A percentile compares a stretch with the other conserved stretches of the same genome.
phyloP scores from a whole-genome alignment of 352 stramenopile genomes.

The Nothophytophthora sp. region DNA sequence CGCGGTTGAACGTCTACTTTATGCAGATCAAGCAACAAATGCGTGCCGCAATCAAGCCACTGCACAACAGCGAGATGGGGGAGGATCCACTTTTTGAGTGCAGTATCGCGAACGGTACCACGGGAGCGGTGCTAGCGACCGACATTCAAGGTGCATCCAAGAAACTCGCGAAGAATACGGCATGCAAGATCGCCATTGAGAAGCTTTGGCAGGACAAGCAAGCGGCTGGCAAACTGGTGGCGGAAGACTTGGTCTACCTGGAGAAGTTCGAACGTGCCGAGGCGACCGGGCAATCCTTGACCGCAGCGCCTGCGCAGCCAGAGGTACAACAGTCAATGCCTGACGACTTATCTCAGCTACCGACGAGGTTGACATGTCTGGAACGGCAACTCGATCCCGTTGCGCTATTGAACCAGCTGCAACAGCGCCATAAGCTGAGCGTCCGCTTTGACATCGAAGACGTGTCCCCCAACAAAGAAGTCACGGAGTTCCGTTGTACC shows the following conservation, averaged over 20 bases:
- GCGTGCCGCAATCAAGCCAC: constrained; percentile 39
- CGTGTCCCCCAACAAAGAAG: constrained; percentile 35
- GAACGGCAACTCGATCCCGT: constrained; percentile 49
- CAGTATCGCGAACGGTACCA: constrained; percentile 42
- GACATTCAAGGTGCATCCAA: constrained; percentile 65
- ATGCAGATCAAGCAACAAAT: constrained; percentile 66
- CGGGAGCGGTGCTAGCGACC: constrained; percentile 37
- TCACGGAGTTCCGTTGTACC: constrained; percentile 53
- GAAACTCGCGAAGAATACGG: constrained; percentile 72
- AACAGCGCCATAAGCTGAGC: constrained; percentile 38
- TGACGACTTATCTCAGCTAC: constrained; percentile 4
- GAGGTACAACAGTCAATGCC: neutral
- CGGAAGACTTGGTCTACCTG: constrained; percentile 67
- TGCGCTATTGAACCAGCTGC: constrained; percentile 58
- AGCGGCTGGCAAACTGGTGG: constrained; percentile 40
- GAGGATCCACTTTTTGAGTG: constrained; percentile 70
- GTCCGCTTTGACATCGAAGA: constrained; percentile 54
- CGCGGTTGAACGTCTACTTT: constrained; percentile 64
- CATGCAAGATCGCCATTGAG: constrained; percentile 61
- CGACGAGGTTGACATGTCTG: constrained; percentile 35
- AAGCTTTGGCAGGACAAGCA: constrained; percentile 82
- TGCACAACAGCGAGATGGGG: constrained; percentile 48
- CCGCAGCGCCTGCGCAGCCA: neutral
- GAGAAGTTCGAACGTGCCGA: constrained; percentile 39
- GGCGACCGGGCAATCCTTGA: constrained; percentile 9